Percentiles rank a stretch among this genome's conserved stretches.
Evolutionary conservation across 31 red algal genomes (phyloP).

Genomic region (Asparagopsis taxiformis): DNA sequence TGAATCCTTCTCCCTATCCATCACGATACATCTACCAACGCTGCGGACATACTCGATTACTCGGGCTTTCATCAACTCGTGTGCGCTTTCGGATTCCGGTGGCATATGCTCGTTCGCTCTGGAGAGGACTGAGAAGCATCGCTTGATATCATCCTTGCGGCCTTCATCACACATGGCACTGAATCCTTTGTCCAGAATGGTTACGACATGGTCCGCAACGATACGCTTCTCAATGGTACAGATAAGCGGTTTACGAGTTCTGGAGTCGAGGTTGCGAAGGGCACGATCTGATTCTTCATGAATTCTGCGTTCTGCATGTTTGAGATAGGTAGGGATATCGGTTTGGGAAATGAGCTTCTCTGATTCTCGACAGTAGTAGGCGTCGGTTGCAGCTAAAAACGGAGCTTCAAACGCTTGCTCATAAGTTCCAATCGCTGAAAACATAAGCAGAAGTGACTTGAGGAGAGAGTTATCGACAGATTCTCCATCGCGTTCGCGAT

Average conservation of each 20-base stretch:
- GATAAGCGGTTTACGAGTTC: conserved; percentile 79
- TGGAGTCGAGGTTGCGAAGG: conserved; percentile 53
- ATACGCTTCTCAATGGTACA: conserved; percentile 71
- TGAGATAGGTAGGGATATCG: conserved; percentile 74
- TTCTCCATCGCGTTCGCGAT: conserved; percentile 75
- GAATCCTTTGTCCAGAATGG: conserved; percentile 90
- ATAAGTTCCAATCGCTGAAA: conserved; percentile 88
- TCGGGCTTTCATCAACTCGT: conserved; percentile 72
- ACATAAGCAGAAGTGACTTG: conserved; percentile 80
- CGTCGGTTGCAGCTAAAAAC: conserved; percentile 62
- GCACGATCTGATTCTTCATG: conserved; percentile 70
- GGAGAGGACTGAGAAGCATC: conserved; percentile 53
- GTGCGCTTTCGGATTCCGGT: conserved; percentile 46
- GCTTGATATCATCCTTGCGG: conserved; percentile 79
- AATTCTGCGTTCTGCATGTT: conserved; percentile 77
- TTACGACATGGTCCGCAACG: conserved; percentile 63
- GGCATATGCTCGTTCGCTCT: conserved; percentile 59
- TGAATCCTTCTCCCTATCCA: conserved; percentile 77
- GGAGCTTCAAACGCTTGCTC: conserved; percentile 74
- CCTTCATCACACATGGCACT: conserved; percentile 77
- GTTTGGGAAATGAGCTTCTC: conserved; percentile 34
- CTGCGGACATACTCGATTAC: conserved; percentile 68
- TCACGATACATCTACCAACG: conserved; percentile 73
- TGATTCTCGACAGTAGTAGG: conserved; percentile 74
- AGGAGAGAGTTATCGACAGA: conserved; percentile 61